Conservation (phyloP, 176 grass and related monocot species). For the Coix lacrymajobi region DNA sequence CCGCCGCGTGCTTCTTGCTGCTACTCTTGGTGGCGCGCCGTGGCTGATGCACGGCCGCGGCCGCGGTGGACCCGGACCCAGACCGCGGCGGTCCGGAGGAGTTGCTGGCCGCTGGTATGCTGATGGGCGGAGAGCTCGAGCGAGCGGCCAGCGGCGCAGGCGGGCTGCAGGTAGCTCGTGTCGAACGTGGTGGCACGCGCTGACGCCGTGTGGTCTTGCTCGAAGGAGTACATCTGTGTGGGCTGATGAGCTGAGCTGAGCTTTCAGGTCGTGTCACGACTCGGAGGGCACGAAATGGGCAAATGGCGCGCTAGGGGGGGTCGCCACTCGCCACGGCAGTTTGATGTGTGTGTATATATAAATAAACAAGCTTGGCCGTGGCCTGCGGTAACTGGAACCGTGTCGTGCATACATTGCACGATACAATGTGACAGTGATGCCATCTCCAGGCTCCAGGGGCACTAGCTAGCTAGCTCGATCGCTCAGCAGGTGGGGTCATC, state of each 20-base stretch:
- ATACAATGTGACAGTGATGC: neutral
- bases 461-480: too few relatives aligned
- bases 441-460: neutral
- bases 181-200: neutral
- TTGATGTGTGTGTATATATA: neutral
- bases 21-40: constrained; percentile 28
- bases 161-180: constrained; percentile 12
- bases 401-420: neutral
- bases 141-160: neutral
- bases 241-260: neutral
- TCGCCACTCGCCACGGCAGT: neutral
- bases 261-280: too few relatives aligned
- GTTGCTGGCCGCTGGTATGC: neutral
- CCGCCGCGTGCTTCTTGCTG: constrained; percentile 1
- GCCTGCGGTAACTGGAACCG: neutral
- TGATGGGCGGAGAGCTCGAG: neutral
- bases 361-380: neutral
- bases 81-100: neutral
- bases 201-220: constrained; percentile 1
- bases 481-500: neutral
- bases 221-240: constrained; percentile 32
- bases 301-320: neutral
- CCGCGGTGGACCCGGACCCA: neutral
- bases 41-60: neutral
- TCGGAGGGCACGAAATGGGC: neutral